Evolutionary conservation across 352 stramenopile genomes (phyloP).

Genomic region (Globisporangium barbulae): DNA sequence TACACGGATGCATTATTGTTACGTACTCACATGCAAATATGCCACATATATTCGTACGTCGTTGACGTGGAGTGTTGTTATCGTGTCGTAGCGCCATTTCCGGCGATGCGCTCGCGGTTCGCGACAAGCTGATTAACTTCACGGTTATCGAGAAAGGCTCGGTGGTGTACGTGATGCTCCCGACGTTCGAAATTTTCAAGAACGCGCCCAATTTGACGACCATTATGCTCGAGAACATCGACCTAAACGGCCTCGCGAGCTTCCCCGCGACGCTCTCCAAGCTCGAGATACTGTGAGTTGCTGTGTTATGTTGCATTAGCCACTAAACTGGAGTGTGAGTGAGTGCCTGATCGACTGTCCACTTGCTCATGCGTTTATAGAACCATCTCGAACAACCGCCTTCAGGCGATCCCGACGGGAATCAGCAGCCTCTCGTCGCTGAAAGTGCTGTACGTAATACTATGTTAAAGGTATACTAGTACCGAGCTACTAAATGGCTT

Average conservation of each 20-base stretch:
- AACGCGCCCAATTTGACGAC: constrained; percentile 28
- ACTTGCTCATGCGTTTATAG: constrained; percentile 3
- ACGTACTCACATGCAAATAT: too few species aligned
- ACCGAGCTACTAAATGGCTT: neutral
- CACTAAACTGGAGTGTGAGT: neutral
- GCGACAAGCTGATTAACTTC: constrained; percentile 31
- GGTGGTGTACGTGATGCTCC: constrained; percentile 21
- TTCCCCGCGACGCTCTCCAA: constrained; percentile 24
- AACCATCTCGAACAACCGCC: constrained; percentile 19
- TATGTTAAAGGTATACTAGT: neutral
- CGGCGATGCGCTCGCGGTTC: constrained; percentile 33
- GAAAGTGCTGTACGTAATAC: constrained; percentile 18
- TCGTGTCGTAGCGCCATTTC: constrained; percentile 22
- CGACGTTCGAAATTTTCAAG: constrained; percentile 16
- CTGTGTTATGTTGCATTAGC: neutral
- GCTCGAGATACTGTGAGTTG: constrained; percentile 30
- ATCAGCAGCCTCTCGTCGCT: constrained; percentile 17
- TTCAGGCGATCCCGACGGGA: constrained; percentile 19
- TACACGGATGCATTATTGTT: too few species aligned
- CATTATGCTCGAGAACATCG: constrained; percentile 39
- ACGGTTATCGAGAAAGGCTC: constrained; percentile 24
- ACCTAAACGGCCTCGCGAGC: constrained; percentile 23
- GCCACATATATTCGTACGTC: neutral
- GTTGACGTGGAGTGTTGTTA: neutral
- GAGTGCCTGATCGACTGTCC: neutral